These are phyloP conservation scores for Phalaenopsis aphrodite DNA, from an alignment of 106 monocot genomes.

Conservation along the genomic window DNA sequence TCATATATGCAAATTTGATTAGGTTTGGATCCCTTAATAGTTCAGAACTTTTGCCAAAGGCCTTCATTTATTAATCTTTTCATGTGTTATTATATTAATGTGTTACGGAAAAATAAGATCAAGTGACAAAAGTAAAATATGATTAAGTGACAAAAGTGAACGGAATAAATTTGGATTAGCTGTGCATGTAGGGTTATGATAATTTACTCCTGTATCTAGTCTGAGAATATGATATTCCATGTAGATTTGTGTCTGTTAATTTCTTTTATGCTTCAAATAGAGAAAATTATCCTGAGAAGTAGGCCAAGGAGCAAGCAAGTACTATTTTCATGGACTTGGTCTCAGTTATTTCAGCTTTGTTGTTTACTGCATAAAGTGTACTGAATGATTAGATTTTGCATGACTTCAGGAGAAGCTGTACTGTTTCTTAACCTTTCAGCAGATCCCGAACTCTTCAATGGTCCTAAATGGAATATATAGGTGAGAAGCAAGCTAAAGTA, in stretches of 20 bases:
- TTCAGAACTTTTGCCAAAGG: neutral
- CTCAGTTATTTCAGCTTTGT: neutral
- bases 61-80: neutral
- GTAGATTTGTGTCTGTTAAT: neutral
- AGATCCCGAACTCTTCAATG: constrained; percentile 79
- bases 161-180: neutral
- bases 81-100: neutral
- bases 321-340: neutral
- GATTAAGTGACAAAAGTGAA: neutral
- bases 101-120: too few species aligned
- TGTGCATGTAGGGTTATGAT: neutral
- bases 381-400: neutral
- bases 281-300: too few species aligned
- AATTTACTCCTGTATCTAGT: neutral
- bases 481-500: constrained; percentile 22
- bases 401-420: constrained; percentile 67
- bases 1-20: neutral
- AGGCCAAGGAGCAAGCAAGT: neutral
- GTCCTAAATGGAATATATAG: constrained; percentile 84
- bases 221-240: neutral
- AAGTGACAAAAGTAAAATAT: neutral
- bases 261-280: neutral
- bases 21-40: neutral
- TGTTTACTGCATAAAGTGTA: neutral
- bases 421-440: constrained; percentile 81